Evolutionary conservation across 345 rosid species (phyloP), one percentile per base, ranked within the genome.

Genomic region (Camelina laxa): DNA sequence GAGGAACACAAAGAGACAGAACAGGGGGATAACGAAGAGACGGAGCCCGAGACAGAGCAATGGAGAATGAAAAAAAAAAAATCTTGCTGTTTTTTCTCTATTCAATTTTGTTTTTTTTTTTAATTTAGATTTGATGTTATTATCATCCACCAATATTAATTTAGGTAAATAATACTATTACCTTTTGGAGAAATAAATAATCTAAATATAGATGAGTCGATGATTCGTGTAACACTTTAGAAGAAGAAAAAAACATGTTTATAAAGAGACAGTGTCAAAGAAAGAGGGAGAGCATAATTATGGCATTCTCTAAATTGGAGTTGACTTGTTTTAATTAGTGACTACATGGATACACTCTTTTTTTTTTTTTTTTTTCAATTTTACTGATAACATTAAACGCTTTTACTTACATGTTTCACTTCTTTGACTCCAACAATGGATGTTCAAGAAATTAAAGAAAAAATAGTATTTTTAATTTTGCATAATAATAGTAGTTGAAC

Each of bases 201-300:
- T 20, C 77, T 19, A 48, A 76, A 70, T 12, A 50, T 72, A 66
- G 73, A 49, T 20, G 30, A 65, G 33, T 70, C 2, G 44, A 69
- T 69, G 19, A 47, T n/a, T 45, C 3, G n/a, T 76, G 70, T 24
- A 62, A 15, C 49, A 60, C 53, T 69, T 50, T 51, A 39, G 24
- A 60, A 45, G 20, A n/a, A n/a, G 19, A 75, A 9, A 74, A 33
- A 60, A 22, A 24, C 2, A 41, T 14, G 9, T 38, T 48, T 41
- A 20, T 2, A 27, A 5, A 11, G 6, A 55, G 80, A 76, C 72
- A 70, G 72, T 76, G 75, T 76, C 80, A 76, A 71, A 77, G 69
- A 77, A 49, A 30, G 76, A 77, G 80, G 76, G 76, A 77, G 80
- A 71, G 80, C 80, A 76, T 57, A 54, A 49, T 36, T 42, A 47